These are phyloP conservation scores for Alternaria gansuensis DNA, from an alignment of 2,329 filamentous ascomycete genomes.

Conservation along the genomic window DNA sequence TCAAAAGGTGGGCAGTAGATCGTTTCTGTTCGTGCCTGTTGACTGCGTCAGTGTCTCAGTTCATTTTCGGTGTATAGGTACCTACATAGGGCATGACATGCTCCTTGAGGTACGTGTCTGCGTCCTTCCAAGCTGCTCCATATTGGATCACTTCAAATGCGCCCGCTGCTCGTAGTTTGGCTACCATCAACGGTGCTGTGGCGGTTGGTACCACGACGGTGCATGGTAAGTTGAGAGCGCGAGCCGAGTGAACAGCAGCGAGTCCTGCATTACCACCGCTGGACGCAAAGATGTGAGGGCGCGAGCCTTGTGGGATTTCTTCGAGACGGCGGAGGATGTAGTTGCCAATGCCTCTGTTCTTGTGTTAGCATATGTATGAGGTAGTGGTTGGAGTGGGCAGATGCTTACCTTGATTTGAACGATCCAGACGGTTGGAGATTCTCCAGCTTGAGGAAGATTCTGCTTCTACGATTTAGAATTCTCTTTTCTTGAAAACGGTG, in stretches of 20 bases:
- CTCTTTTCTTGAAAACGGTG: constrained; percentile 28
- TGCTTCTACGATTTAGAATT: constrained; percentile 62
- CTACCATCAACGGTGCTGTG: constrained; percentile 74
- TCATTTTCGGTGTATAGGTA: not conserved
- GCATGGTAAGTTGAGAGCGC: constrained; percentile 68
- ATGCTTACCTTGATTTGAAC: constrained; percentile 73
- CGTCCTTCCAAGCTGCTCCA: constrained; percentile 73
- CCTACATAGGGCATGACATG: constrained; percentile 60
- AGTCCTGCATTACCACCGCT: constrained; percentile 87
- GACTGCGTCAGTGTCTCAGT: constrained; percentile 4
- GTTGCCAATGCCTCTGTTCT: constrained; percentile 69
- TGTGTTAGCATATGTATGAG: constrained; percentile 20
- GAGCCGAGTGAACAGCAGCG: constrained; percentile 78
- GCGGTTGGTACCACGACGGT: constrained; percentile 77
- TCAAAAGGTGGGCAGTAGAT: constrained; percentile 78
- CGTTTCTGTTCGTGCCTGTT: constrained; percentile 48
- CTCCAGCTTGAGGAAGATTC: constrained; percentile 86
- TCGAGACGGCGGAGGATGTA: constrained; percentile 66
- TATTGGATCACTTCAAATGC: constrained; percentile 71
- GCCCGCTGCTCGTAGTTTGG: constrained; percentile 74
- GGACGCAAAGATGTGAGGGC: constrained; percentile 77
- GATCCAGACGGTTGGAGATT: constrained; percentile 84
- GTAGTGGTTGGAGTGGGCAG: not conserved
- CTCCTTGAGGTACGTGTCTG: constrained; percentile 71
- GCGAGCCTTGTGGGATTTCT: constrained; percentile 44